These are phyloP conservation scores for Sphaerulina vaccinii DNA, from an alignment of 2,329 filamentous ascomycete species.

Conservation along the genomic window DNA sequence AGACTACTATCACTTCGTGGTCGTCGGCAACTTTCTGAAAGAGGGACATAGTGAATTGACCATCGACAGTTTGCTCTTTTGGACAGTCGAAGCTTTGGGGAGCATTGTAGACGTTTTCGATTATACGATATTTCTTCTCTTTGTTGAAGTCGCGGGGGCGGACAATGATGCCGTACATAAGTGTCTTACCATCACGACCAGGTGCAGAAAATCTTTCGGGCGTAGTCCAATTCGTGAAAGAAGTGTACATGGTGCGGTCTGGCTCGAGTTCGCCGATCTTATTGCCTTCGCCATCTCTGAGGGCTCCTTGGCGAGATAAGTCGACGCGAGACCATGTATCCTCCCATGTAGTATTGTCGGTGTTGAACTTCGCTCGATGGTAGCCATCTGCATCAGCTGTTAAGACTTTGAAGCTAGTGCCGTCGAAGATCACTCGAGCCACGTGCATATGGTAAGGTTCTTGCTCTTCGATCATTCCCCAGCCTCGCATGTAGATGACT, in stretches of 20 bases:
- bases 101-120: constrained; percentile 8
- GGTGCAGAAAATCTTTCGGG: constrained; percentile 11
- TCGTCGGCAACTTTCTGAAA: constrained; percentile 8
- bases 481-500: background rate
- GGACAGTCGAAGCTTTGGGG: constrained; percentile 1
- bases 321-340: constrained; percentile 9
- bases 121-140: constrained; percentile 4
- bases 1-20: constrained; percentile 6
- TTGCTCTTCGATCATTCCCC: constrained; percentile 6
- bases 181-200: constrained; percentile 6
- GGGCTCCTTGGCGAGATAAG: constrained; percentile 1
- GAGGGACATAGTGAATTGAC: background rate
- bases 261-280: background rate
- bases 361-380: background rate
- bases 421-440: constrained; percentile 10
- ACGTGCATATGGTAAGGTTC: constrained; percentile 7
- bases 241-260: background rate
- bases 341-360: background rate
- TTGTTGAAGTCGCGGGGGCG: constrained; percentile 5
- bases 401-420: constrained; percentile 4
- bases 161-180: constrained; percentile 11
- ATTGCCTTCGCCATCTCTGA: background rate
- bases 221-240: constrained; percentile 1
- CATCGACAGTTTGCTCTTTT: background rate
- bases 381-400: constrained; percentile 4